A percentile compares a stretch with the other conserved stretches of the same genome.
These are phyloP conservation scores for Geopyxis carbonaria DNA, from an alignment of 495 filamentous ascomycete genomes.

Conservation along the genomic window DNA sequence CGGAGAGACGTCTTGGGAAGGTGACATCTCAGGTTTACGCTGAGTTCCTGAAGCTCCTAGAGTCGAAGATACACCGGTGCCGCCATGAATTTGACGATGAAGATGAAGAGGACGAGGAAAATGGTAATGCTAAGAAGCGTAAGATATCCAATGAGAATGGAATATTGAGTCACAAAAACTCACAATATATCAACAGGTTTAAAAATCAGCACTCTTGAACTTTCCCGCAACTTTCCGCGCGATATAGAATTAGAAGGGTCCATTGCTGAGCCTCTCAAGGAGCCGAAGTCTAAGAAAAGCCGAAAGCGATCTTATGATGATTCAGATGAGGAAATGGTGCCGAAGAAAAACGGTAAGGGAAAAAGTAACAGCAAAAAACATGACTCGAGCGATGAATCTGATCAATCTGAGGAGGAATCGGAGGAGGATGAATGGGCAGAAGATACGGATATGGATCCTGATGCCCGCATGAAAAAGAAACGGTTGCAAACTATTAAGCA, in stretches of 20 bases:
- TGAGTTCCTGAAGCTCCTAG: conserved; percentile 48
- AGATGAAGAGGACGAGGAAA: conserved; percentile 36
- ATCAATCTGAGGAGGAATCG: conserved; percentile 30
- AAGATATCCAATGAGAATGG: background rate
- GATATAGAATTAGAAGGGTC: conserved; percentile 24
- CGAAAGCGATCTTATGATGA: conserved; percentile 27
- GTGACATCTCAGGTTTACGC: conserved; percentile 59
- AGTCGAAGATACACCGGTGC: conserved; percentile 51
- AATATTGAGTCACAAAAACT: background rate
- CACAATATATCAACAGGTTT: conserved; percentile 10
- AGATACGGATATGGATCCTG: conserved; percentile 27
- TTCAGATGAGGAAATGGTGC: conserved; percentile 26
- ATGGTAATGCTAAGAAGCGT: conserved; percentile 16
- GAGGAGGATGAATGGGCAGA: conserved; percentile 25
- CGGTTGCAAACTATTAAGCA: conserved; percentile 44
- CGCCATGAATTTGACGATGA: conserved; percentile 39
- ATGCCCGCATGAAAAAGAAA: conserved; percentile 25
- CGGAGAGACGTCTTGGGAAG: conserved; percentile 40
- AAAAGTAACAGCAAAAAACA: conserved; percentile 13
- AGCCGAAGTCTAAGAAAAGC: conserved; percentile 26
- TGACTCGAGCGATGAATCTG: conserved; percentile 26
- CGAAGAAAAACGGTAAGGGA: conserved; percentile 5
- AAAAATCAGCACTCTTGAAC: conserved; percentile 24
- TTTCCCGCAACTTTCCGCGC: conserved; percentile 19
- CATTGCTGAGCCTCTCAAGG: conserved; percentile 25